Evolutionary conservation across 106 monocot species (phyloP).

Genomic region (Hemerocallis citrina): DNA sequence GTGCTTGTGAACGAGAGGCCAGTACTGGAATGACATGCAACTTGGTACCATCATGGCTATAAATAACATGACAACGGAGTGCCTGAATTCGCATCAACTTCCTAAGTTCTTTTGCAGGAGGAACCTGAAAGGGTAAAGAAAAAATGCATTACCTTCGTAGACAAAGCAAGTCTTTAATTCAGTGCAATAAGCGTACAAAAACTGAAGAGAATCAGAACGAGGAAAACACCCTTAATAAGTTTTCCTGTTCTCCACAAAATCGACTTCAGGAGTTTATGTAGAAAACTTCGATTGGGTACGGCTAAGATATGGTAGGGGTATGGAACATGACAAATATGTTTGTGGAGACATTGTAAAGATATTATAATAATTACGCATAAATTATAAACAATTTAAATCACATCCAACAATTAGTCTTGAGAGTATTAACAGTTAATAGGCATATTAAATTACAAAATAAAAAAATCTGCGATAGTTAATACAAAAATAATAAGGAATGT

Average conservation of each 20-base stretch:
- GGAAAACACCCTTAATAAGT: not conserved
- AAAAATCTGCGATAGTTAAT: too few relatives aligned
- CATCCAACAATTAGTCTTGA: too few relatives aligned
- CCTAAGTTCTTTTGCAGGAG: conserved; percentile 70
- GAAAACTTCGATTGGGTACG: too few relatives aligned
- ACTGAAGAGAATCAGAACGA: not conserved
- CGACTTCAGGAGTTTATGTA: not conserved
- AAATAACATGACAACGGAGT: conserved; percentile 76
- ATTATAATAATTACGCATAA: too few relatives aligned
- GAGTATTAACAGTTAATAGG: too few relatives aligned
- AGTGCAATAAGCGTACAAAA: not conserved
- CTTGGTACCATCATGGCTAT: conserved; percentile 79
- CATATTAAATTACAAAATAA: too few relatives aligned
- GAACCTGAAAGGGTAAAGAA: conserved; percentile 36
- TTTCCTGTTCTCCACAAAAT: not conserved
- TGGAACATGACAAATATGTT: too few relatives aligned
- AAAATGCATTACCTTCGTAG: not conserved
- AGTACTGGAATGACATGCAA: conserved; percentile 85
- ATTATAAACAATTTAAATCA: too few relatives aligned
- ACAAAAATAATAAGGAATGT: too few relatives aligned
- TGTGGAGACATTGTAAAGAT: too few relatives aligned
- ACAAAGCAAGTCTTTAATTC: not conserved
- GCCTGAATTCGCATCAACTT: conserved; percentile 89
- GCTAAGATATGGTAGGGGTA: too few relatives aligned
- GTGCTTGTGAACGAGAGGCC: conserved; percentile 86